A percentile compares a stretch with the other conserved stretches of the same genome.
Conservation (phyloP, 2,329 filamentous ascomycete genomes). For the Penicillium sp. region DNA sequence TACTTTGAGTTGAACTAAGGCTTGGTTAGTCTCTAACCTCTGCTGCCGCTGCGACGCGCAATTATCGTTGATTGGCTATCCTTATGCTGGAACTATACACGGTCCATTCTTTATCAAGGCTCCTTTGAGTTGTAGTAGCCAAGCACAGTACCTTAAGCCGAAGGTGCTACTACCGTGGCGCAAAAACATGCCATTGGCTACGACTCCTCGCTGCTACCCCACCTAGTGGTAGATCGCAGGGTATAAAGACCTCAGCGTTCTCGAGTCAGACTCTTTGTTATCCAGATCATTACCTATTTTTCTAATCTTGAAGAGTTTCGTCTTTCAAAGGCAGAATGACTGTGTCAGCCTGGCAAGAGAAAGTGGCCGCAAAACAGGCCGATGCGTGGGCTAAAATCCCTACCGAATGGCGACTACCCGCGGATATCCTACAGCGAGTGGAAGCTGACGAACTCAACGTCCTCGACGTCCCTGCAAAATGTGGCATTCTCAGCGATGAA, state of each 20-base stretch:
- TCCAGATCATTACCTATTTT: not conserved
- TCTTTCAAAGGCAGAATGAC: conserved; percentile 2
- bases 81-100: too few species aligned
- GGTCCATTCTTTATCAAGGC: too few species aligned
- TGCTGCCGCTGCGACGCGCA: not conserved
- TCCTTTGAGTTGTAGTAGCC: too few species aligned
- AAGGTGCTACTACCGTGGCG: not conserved
- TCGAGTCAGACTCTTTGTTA: not conserved
- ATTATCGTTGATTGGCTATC: not conserved
- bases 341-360: conserved; percentile 13
- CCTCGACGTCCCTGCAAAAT: conserved; percentile 26
- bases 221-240: not conserved
- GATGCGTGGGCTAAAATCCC: conserved; percentile 33
- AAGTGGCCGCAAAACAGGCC: conserved; percentile 23
- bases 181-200: not conserved
- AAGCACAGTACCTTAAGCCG: not conserved
- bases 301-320: not conserved
- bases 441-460: not conserved
- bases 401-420: conserved; percentile 30
- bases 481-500: conserved; percentile 44
- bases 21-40: not conserved
- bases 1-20: not conserved
- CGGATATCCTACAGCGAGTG: conserved; percentile 1
- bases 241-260: not conserved
- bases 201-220: not conserved